Conservation (phyloP, 257 asterid genomes). For the Petunia axillaris region DNA sequence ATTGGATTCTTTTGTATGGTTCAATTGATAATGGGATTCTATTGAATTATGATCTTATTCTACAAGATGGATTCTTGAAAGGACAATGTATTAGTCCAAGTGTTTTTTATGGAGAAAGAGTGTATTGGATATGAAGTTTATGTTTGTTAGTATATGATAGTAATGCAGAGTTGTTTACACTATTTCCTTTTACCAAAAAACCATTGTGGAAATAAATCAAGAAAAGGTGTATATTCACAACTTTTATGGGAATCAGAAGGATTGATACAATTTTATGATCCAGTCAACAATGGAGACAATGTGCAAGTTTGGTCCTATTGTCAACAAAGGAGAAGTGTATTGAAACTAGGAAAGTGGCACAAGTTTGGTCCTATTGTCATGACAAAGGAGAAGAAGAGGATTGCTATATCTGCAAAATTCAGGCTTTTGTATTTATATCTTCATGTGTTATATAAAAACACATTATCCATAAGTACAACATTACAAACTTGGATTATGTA, state of each 20-base stretch:
- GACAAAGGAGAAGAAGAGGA: not conserved
- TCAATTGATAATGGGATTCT: slow-evolving; percentile 5
- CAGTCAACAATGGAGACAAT: slow-evolving; percentile 16
- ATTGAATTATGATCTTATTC: slow-evolving; percentile 11
- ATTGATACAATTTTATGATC: slow-evolving; percentile 21
- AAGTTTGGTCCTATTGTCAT: slow-evolving; percentile 19
- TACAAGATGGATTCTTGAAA: slow-evolving; percentile 16
- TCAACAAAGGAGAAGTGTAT: no score
- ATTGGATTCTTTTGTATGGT: slow-evolving; percentile 31
- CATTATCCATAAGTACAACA: not conserved
- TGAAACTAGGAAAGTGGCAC: slow-evolving; percentile 29
- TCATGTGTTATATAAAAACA: slow-evolving; percentile 2
- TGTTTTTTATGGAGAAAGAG: slow-evolving; percentile 22
- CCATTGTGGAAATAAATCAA: not conserved
- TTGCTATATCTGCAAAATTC: slow-evolving; percentile 19
- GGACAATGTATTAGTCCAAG: slow-evolving; percentile 13
- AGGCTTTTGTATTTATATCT: slow-evolving; percentile 26
- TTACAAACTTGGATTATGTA: not conserved
- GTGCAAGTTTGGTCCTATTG: no score
- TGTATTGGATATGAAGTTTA: slow-evolving; percentile 34
- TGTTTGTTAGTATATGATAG: slow-evolving; percentile 29
- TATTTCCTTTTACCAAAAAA: slow-evolving; percentile 26
- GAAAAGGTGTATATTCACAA: slow-evolving; percentile 13
- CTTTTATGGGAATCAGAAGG: slow-evolving; percentile 38
- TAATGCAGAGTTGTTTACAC: slow-evolving; percentile 16